Conservation (phyloP, 2,329 filamentous ascomycete genomes). For the Eutypella sp. region DNA sequence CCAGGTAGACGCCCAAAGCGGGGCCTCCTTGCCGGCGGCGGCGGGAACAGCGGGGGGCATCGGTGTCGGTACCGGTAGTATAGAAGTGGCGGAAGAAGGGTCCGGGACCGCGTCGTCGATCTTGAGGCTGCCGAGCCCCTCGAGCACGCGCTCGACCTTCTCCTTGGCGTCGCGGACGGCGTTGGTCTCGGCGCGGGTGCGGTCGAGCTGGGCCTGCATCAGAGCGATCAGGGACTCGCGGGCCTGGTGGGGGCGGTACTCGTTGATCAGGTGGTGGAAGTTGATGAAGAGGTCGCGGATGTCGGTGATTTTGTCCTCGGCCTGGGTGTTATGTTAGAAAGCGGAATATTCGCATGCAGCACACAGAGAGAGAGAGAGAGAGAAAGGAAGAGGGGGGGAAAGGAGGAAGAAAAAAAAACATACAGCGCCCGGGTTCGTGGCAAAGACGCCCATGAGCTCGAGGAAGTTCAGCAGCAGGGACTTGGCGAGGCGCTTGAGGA, state of each 20-base stretch:
- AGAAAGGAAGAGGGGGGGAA: not conserved
- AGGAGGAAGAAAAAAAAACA: conserved; percentile 3
- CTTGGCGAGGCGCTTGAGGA: conserved; percentile 75
- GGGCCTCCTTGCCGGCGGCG: conserved; percentile 4
- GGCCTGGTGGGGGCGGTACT: conserved; percentile 70
- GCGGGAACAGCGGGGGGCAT: too few species aligned
- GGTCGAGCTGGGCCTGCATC: conserved; percentile 60
- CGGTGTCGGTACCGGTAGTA: too few species aligned
- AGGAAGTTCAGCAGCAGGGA: conserved; percentile 85
- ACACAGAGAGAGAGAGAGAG: not conserved
- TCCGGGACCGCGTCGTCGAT: conserved; percentile 19
- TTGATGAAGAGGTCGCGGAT: conserved; percentile 82
- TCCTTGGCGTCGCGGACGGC: conserved; percentile 70
- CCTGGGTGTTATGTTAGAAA: conserved; percentile 33
- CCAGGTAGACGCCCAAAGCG: too few species aligned
- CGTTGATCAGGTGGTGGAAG: conserved; percentile 87
- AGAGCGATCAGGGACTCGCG: conserved; percentile 63
- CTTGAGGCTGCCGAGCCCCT: conserved; percentile 56
- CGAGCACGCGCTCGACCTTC: conserved; percentile 69
- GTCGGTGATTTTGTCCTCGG: conserved; percentile 68
- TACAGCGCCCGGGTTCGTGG: conserved; percentile 56
- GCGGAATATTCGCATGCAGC: not conserved
- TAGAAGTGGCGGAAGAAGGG: too few species aligned
- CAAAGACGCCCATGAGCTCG: conserved; percentile 70
- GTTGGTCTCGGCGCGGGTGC: conserved; percentile 59